phyloP scores from a whole-genome alignment of 495 filamentous ascomycete species.

The Penicillium lividum region DNA sequence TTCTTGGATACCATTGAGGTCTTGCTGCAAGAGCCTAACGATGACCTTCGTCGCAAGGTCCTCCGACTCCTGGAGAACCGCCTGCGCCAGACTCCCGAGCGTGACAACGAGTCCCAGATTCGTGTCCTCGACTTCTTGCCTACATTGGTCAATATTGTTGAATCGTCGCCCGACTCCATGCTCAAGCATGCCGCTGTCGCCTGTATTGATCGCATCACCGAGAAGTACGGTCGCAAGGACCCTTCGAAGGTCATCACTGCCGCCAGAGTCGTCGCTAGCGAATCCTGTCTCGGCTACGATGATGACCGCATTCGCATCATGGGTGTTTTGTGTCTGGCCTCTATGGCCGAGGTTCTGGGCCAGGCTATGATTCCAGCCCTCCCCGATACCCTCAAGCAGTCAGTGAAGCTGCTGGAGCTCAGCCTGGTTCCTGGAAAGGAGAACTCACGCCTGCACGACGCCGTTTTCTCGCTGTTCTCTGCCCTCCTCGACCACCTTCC shows the following conservation, averaged over 20 bases:
- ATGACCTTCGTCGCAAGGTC: constrained; percentile 73
- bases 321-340: constrained; percentile 84
- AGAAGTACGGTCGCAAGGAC: constrained; percentile 89
- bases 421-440: constrained; percentile 55
- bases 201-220: constrained; percentile 86
- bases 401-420: constrained; percentile 65
- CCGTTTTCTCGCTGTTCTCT: constrained; percentile 73
- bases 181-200: constrained; percentile 79
- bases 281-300: constrained; percentile 69
- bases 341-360: constrained; percentile 81
- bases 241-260: constrained; percentile 62
- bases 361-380: constrained; percentile 81
- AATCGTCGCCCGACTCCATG: constrained; percentile 65
- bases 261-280: constrained; percentile 72
- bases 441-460: constrained; percentile 70
- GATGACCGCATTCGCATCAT: constrained; percentile 74
- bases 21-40: constrained; percentile 69
- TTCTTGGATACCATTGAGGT: constrained; percentile 82
- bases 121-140: constrained; percentile 77
- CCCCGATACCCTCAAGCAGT: constrained; percentile 69
- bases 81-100: constrained; percentile 65
- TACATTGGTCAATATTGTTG: constrained; percentile 70
- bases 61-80: constrained; percentile 76
- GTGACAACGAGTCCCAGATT: constrained; percentile 63
- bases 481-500: constrained; percentile 79